Percentiles rank a stretch among this genome's conserved stretches.
Evolutionary conservation across 805 yeast species (phyloP).

Genomic region (Clavispora vitiphila): DNA sequence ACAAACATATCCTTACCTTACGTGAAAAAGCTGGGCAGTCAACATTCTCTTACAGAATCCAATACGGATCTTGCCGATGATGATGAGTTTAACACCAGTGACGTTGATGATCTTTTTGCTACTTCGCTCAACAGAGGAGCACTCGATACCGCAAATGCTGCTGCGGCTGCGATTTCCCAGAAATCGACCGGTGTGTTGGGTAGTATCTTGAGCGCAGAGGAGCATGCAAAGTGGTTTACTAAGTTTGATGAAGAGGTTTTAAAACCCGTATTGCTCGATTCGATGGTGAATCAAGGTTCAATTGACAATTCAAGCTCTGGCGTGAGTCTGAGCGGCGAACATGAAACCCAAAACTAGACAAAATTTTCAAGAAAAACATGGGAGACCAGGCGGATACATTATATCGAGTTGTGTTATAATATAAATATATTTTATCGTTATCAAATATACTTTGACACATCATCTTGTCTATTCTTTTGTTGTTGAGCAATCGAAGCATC

Average conservation of each 20-base stretch:
- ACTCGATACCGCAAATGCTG: neutral
- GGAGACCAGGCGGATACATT: neutral
- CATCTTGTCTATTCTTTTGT: constrained; percentile 18
- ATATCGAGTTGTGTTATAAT: neutral
- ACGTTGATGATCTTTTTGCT: constrained; percentile 34
- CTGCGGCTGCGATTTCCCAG: neutral
- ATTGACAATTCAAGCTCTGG: neutral
- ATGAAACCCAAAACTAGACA: neutral
- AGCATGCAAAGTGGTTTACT: constrained; percentile 86
- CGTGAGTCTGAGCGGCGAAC: neutral
- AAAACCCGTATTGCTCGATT: constrained; percentile 84
- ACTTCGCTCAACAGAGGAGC: constrained; percentile 2
- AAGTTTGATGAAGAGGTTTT: constrained; percentile 90
- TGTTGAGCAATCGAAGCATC: constrained; percentile 57
- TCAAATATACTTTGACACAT: constrained; percentile 1
- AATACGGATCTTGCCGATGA: constrained; percentile 21
- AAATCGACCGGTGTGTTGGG: constrained; percentile 30
- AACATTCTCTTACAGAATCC: constrained; percentile 13
- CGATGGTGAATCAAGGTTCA: constrained; percentile 24
- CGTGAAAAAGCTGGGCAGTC: constrained; percentile 6
- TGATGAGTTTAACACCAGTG: constrained; percentile 26
- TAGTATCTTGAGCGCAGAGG: constrained; percentile 51
- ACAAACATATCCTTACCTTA: constrained; percentile 25
- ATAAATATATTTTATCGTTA: neutral
- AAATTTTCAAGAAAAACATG: neutral